A percentile compares a stretch with the other conserved stretches of the same genome.
Conservation (phyloP, 73 alveolate genomes). For the Uronychia setigera region DNA sequence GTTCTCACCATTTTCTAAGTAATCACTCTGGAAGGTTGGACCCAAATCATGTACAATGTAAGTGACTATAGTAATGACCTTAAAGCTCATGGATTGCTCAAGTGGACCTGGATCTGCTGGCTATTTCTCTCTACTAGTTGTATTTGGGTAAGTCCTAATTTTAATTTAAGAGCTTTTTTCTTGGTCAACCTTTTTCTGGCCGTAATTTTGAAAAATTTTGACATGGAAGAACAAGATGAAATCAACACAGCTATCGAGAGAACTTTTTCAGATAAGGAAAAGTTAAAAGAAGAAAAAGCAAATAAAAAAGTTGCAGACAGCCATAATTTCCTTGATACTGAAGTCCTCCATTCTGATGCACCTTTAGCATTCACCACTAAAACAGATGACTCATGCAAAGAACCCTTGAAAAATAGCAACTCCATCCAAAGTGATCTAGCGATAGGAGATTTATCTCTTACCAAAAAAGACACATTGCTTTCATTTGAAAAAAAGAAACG, state of each 20-base stretch:
- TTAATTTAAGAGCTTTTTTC: neutral
- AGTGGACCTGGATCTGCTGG: neutral
- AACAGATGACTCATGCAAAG: too few species aligned
- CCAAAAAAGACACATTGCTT: too few species aligned
- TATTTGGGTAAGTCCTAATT: neutral
- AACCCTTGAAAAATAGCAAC: too few species aligned
- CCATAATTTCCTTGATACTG: too few species aligned
- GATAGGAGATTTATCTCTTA: too few species aligned
- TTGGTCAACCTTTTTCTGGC: neutral
- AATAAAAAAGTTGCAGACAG: too few species aligned
- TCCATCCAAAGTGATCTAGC: too few species aligned
- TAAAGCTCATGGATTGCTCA: neutral
- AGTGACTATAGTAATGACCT: neutral
- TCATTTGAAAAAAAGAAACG: too few species aligned
- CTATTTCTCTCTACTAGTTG: neutral
- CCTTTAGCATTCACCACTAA: too few species aligned
- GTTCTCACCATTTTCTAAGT: slow-evolving; percentile 38
- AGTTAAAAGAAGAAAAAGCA: neutral
- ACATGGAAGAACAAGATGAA: neutral
- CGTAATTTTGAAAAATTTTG: neutral
- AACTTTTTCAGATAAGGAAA: too few species aligned
- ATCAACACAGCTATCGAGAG: too few species aligned
- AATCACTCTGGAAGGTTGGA: slow-evolving; percentile 75
- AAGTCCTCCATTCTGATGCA: too few species aligned
- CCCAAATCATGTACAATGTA: slow-evolving; percentile 33